Evolutionary conservation across 257 asterid genomes (phyloP).

Genomic region (Salvia hispanica): DNA sequence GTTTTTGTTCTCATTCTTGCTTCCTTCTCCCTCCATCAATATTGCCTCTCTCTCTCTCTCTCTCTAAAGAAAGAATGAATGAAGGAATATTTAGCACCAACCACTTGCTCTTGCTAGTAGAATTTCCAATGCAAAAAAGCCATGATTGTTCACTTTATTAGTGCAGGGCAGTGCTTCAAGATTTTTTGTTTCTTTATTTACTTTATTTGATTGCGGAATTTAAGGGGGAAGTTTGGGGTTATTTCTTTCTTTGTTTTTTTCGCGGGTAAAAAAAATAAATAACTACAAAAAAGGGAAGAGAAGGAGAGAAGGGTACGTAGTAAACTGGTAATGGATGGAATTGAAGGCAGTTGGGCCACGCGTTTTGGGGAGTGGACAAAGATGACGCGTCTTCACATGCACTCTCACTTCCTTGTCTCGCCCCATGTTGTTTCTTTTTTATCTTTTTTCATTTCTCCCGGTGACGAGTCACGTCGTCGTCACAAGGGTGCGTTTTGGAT

Average conservation of each 20-base stretch:
- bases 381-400: conserved; percentile 37
- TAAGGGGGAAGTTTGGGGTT: conserved; percentile 28
- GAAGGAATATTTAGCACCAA: conserved; percentile 19
- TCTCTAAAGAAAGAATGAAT: background rate
- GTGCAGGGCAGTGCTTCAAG: conserved; percentile 14
- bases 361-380: conserved; percentile 41
- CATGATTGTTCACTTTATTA: conserved; percentile 20
- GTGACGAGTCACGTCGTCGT: background rate
- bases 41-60: background rate
- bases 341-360: conserved; percentile 48
- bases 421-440: background rate
- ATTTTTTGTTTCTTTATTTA: background rate
- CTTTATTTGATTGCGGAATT: conserved; percentile 37
- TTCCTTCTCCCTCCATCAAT: conserved; percentile 33
- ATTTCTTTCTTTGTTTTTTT: conserved; percentile 2
- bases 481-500: background rate
- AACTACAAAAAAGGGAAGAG: background rate
- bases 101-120: conserved; percentile 12
- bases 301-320: background rate
- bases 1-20: conserved; percentile 8
- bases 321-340: conserved; percentile 32
- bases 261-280: conserved; percentile 24
- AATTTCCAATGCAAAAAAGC: conserved; percentile 19
- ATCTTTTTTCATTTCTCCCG: background rate
- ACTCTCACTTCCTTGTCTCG: background rate